phyloP scores from a whole-genome alignment of 148 eudicot genomes.

The Nyssa sinensis region DNA sequence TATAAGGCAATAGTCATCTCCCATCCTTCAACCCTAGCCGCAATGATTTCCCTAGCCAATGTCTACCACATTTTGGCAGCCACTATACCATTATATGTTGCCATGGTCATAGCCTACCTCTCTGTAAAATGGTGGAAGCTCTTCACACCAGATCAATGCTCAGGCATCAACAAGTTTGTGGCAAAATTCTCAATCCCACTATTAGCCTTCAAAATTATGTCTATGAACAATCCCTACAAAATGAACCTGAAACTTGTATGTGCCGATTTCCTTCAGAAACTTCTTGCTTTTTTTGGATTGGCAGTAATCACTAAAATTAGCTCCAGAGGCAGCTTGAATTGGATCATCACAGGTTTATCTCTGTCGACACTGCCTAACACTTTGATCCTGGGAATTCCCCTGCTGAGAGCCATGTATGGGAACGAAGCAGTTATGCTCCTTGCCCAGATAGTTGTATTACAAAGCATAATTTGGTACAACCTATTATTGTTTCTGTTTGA shows the following conservation, averaged over 20 bases:
- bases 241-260: constrained; percentile 38
- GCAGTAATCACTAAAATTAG: constrained; percentile 24
- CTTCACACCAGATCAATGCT: constrained; percentile 46
- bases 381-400: constrained; percentile 52
- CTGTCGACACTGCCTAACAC: constrained; percentile 51
- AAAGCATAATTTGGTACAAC: constrained; percentile 52
- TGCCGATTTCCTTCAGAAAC: constrained; percentile 50
- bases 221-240: constrained; percentile 45
- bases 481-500: constrained; percentile 46
- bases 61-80: constrained; percentile 39
- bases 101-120: constrained; percentile 45
- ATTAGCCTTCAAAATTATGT: constrained; percentile 46
- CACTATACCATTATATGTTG: constrained; percentile 46
- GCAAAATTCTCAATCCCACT: constrained; percentile 53
- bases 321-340: constrained; percentile 35
- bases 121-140: constrained; percentile 46
- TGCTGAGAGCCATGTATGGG: constrained; percentile 50
- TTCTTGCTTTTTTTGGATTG: constrained; percentile 30
- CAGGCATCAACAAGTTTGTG: constrained; percentile 61
- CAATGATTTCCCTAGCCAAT: constrained; percentile 37
- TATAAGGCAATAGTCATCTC: not conserved
- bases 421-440: constrained; percentile 30
- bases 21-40: constrained; percentile 4
- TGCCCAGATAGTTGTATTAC: constrained; percentile 47
- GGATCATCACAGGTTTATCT: constrained; percentile 54